These are phyloP conservation scores for Arthrobotrys entomopaga DNA, from an alignment of 2,329 filamentous ascomycete species.

Conservation along the genomic window DNA sequence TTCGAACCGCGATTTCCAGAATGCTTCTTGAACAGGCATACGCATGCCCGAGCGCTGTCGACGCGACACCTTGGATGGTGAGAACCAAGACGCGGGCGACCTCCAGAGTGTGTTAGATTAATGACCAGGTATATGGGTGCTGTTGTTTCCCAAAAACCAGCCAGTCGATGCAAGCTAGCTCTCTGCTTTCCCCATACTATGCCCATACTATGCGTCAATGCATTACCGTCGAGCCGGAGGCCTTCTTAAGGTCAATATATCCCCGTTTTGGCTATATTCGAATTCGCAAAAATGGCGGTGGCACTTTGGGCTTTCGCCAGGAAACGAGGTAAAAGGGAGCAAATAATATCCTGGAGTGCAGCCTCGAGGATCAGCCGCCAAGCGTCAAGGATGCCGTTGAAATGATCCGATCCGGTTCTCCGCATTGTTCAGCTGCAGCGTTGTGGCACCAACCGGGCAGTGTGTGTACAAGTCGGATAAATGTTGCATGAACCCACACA, in stretches of 20 bases:
- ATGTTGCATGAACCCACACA: constrained; percentile 23
- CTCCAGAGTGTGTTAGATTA: too few species aligned
- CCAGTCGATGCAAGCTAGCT: background rate
- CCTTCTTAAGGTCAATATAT: constrained; percentile 31
- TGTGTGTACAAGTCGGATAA: constrained; percentile 51
- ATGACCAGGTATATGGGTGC: too few species aligned
- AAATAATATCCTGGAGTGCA: background rate
- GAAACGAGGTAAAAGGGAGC: too few species aligned
- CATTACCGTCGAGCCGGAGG: constrained; percentile 15
- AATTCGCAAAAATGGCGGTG: constrained; percentile 30
- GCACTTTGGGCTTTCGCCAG: constrained; percentile 12
- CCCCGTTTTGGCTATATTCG: constrained; percentile 56
- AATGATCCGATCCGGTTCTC: constrained; percentile 53
- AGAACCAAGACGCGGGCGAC: too few species aligned
- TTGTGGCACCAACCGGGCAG: constrained; percentile 32
- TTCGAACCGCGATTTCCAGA: constrained; percentile 43
- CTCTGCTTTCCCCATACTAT: background rate
- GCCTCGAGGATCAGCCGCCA: background rate
- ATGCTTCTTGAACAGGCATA: constrained; percentile 26
- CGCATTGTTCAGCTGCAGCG: constrained; percentile 10
- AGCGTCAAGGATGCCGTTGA: constrained; percentile 23
- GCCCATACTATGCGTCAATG: background rate
- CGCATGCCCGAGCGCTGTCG: too few species aligned
- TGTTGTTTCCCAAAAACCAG: background rate
- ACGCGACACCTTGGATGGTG: too few species aligned